A percentile compares a stretch with the other conserved stretches of the same genome.
Evolutionary conservation across 2,329 filamentous ascomycete species (phyloP).

Genomic region (Monosporascus sp.): DNA sequence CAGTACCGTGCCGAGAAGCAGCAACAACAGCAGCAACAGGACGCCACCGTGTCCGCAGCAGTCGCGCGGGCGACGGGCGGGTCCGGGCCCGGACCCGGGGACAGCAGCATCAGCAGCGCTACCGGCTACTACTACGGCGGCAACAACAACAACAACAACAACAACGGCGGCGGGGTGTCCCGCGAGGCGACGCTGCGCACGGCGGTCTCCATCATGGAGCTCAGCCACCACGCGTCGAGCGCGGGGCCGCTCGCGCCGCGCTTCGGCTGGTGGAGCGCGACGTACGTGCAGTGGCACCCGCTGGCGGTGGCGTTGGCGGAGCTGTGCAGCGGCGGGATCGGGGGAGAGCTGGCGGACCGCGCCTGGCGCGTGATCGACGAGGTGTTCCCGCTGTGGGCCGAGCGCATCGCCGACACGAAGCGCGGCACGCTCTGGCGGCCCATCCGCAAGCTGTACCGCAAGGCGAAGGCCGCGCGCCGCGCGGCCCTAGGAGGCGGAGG

Average conservation of each 20-base stretch:
- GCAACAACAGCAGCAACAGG: neutral
- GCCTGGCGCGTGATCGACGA: conserved; percentile 45
- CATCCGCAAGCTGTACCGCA: conserved; percentile 46
- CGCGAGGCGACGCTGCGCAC: conserved; percentile 39
- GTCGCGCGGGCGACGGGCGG: neutral
- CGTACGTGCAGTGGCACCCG: conserved; percentile 51
- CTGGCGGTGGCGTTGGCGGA: conserved; percentile 48
- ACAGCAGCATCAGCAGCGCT: conserved; percentile 1
- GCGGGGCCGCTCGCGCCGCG: conserved; percentile 28
- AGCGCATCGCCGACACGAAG: conserved; percentile 42
- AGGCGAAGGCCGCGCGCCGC: conserved; percentile 37
- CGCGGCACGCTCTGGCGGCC: conserved; percentile 49
- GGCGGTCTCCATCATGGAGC: conserved; percentile 41
- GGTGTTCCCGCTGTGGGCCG: conserved; percentile 37
- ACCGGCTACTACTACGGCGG: neutral
- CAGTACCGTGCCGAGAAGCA: conserved; percentile 11
- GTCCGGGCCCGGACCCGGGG: neutral
- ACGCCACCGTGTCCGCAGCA: neutral
- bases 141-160: neutral
- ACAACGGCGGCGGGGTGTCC: conserved; percentile 20
- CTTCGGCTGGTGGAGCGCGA: conserved; percentile 43
- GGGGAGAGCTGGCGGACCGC: conserved; percentile 38
- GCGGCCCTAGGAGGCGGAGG: conserved; percentile 16
- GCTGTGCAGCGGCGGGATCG: conserved; percentile 41
- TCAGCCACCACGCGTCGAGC: conserved; percentile 26